Base-by-base conservation (phyloP, 345 rosid species). In the Boechera divaricarpa region DNA sequence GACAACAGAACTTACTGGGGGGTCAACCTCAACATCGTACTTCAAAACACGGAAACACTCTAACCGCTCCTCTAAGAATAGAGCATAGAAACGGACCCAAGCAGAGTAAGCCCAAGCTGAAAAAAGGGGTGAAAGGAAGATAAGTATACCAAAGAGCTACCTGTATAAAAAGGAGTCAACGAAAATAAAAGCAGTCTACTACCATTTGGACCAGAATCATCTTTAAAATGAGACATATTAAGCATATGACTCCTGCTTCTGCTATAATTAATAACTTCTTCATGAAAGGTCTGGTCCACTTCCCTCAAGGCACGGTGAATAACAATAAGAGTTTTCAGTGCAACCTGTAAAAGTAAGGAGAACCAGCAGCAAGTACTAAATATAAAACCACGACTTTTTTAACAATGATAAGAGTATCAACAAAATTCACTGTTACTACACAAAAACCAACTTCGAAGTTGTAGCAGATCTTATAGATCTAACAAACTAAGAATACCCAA, bases 251-350 rank as follows among this genome's bases (percentile, higher is more conserved):
- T 87, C 82, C 94, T 86, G 85, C 91, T 91, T 84, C 92, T 85
- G 55, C 98, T 96, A 77, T 95, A 95, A 68, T 95, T 95, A 61
- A 92, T 91, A 62, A 95, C 86, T 78, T 95, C 99, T 80, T 92
- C 99, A 47, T 91, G 97, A 80, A 95, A 92, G 0, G 99, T 91
- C 39, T 92, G 96, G 83, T 95, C 99, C 67, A 92, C 99, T 86
- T 95, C 99, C 80, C 98, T 92, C 83, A 95, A 75, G 72, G 98
- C 92, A 78, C 99, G 98, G 79, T 95, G 99, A 79, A 92, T 89
- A 69, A 92, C 89, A 18, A 92, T 84, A 63, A 95, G 86, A 52
- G 97, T 92, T 87, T 95, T 95, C 80, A 92, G 81, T 10, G 98
- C 99, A 71, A 95, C 99, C 99, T 95, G 79, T 60, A 70, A 52